Evolutionary conservation across 1,284 basidiomycete genomes (phyloP).

Genomic region (Mycena citricolor): DNA sequence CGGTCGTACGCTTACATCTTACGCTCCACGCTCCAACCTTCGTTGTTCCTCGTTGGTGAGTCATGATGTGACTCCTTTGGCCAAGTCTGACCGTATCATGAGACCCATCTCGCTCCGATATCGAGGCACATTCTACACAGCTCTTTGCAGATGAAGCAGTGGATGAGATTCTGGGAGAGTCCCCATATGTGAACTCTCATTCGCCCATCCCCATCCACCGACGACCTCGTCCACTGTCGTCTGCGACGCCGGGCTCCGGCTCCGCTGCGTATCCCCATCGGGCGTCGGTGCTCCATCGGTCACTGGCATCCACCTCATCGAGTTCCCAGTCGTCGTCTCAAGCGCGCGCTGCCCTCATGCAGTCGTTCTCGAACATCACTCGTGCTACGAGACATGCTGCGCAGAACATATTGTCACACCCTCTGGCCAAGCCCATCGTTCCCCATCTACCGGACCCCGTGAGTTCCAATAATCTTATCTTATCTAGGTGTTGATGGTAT

Average conservation of each 20-base stretch:
- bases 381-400: slow-evolving; percentile 86
- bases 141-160: slow-evolving; percentile 80
- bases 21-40: slow-evolving; percentile 75
- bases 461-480: too few relatives aligned
- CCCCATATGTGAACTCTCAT: slow-evolving; percentile 72
- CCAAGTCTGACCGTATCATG: too few relatives aligned
- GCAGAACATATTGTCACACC: slow-evolving; percentile 90
- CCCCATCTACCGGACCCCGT: slow-evolving; percentile 93
- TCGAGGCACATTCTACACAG: slow-evolving; percentile 85
- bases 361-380: slow-evolving; percentile 88
- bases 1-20: slow-evolving; percentile 74
- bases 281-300: slow-evolving; percentile 77
- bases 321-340: slow-evolving; percentile 56
- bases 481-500: too few relatives aligned
- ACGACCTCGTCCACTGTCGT: slow-evolving; percentile 64
- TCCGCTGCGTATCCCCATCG: slow-evolving; percentile 63
- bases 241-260: slow-evolving; percentile 29
- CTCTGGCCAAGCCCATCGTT: slow-evolving; percentile 89
- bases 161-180: slow-evolving; percentile 77
- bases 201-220: slow-evolving; percentile 84
- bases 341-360: slow-evolving; percentile 73
- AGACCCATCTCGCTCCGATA: slow-evolving; percentile 87
- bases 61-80: neutral
- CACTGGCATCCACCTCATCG: slow-evolving; percentile 53
- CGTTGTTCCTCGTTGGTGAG: slow-evolving; percentile 73